Evolutionary conservation across 2,329 filamentous ascomycete species (phyloP).

Genomic region (Aaosphaeria arxii): DNA sequence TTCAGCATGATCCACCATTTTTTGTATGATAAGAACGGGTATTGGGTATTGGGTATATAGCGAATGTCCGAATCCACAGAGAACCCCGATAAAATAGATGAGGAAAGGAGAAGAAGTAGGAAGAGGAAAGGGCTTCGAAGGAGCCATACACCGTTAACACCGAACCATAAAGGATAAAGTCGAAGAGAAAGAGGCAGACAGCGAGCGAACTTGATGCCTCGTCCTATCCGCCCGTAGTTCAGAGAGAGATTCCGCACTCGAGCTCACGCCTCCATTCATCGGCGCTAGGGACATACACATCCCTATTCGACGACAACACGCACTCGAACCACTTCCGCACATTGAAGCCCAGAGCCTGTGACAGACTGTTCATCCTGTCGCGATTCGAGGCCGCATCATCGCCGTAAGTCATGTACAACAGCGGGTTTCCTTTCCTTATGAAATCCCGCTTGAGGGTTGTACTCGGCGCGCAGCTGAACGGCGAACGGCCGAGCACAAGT

Average conservation of each 20-base stretch:
- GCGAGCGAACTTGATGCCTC: background rate
- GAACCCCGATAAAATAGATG: background rate
- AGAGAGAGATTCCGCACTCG: too few relatives aligned
- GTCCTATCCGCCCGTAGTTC: background rate
- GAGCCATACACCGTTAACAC: background rate
- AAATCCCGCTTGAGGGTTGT: conserved; percentile 44
- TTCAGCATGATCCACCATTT: too few relatives aligned
- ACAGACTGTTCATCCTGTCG: conserved; percentile 28
- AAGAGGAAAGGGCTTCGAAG: background rate
- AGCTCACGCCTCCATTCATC: conserved; percentile 15
- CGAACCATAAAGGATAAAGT: background rate
- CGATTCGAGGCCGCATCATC: conserved; percentile 30
- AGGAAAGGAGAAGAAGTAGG: background rate
- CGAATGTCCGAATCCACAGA: background rate
- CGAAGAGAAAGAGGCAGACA: background rate
- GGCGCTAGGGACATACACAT: conserved; percentile 3
- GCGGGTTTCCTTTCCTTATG: conserved; percentile 41
- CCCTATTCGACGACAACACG: conserved; percentile 30
- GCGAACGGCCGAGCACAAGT: conserved; percentile 41
- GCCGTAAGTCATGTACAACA: conserved; percentile 37
- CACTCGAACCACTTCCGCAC: conserved; percentile 35
- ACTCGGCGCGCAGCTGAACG: conserved; percentile 36
- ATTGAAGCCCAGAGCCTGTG: conserved; percentile 17
- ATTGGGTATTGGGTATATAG: background rate
- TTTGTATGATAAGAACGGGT: too few relatives aligned